Evolutionary conservation across 2,329 filamentous ascomycete species (phyloP), one percentile per base, ranked within the genome.

Genomic region (Neofusicoccum umdonicola): DNA sequence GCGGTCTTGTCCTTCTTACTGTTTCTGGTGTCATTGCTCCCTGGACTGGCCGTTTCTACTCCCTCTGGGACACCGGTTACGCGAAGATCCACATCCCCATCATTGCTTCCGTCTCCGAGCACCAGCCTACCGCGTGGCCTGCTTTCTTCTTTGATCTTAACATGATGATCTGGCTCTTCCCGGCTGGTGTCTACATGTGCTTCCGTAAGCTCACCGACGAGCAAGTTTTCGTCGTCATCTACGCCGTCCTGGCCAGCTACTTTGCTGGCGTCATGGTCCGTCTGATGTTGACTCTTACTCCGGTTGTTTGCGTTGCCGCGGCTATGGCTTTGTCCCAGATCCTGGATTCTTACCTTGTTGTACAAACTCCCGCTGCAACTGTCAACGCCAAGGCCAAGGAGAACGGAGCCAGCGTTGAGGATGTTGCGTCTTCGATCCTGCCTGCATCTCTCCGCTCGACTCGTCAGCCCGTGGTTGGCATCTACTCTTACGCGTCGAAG

Each of bases 81-180:
- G 95, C 95, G 73, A 99, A 99, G 85, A 96, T 98, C 68, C 95
- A 99, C 75, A 99, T 99, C 75, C 95, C 95, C 67, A 99, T 99
- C 76, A 99, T 99, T 77, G 95, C 95, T 3, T 99, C 95, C n/a
- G 95, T 99, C 52, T 99, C 95, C 1, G 95, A 99, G 81, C 95
- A 99, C 82, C 95, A 99, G 81, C 95, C 95, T 63, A 99, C 95
- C 42, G 95, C 95, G 48, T 99, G 95, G 95, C 95, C 95, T 2
- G 92, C 96, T 15, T 99, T 97, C 85, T 99, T 99, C 84, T 99
- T 99, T 78, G 95, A 99, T 74, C 85, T 99, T 71, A 97, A 96
- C 83, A 88, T 99, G 83, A 86, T 99, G 73, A 97, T 99, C 80
- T 99, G 95, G 95, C 88, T 99, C 61, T 98, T 99, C 87, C 95